Conservation (phyloP, 83 land plant species). For the Picea mariana region DNA sequence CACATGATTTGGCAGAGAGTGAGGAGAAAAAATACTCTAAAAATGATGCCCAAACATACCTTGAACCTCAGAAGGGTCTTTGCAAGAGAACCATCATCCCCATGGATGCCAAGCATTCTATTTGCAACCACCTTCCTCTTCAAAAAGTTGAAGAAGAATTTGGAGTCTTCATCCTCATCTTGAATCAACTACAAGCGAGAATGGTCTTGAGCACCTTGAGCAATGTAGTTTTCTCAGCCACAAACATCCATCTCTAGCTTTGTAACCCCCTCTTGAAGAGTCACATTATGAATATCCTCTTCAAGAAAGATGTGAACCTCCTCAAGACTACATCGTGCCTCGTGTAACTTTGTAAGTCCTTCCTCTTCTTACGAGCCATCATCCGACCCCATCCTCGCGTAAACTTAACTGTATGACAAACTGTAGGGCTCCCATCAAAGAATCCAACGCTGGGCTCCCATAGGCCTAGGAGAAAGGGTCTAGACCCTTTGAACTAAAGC, state of each 20-base stretch:
- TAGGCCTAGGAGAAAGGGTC: neutral
- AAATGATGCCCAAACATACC: too few relatives aligned
- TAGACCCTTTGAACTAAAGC: neutral
- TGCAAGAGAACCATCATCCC: too few relatives aligned
- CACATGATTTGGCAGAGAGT: too few relatives aligned
- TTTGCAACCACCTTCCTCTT: too few relatives aligned
- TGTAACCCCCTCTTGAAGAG: too few relatives aligned
- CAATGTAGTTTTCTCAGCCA: neutral
- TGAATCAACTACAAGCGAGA: too few relatives aligned
- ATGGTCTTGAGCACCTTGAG: neutral
- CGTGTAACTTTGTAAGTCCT: too few relatives aligned
- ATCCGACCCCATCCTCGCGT: neutral
- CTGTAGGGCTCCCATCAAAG: neutral
- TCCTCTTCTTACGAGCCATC: neutral
- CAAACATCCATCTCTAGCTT: neutral
- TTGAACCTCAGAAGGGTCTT: too few relatives aligned
- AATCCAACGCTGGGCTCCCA: neutral
- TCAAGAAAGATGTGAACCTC: neutral
- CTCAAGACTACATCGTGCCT: neutral
- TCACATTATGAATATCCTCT: neutral
- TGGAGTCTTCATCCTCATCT: too few relatives aligned
- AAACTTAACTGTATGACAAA: neutral
- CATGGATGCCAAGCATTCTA: too few relatives aligned
- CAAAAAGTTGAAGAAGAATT: too few relatives aligned
- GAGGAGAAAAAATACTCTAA: too few relatives aligned